Base-by-base conservation (phyloP, 2,329 filamentous ascomycete species). In the Ophiostoma sp. region DNA sequence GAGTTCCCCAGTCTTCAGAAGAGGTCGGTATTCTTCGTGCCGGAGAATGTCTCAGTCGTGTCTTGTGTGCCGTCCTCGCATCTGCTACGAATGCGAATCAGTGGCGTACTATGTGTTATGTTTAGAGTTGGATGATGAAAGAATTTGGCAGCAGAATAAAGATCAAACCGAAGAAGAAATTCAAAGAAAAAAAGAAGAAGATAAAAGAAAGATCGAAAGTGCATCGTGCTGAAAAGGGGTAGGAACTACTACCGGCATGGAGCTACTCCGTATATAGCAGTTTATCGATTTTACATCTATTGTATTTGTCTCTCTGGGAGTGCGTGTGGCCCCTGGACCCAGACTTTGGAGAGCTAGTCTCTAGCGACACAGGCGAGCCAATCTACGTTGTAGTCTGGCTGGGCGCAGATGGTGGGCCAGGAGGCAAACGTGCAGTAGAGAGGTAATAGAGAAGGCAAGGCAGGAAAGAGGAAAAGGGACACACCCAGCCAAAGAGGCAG, bases 311-410 rank as follows among this genome's bases (percentile, higher is more conserved):
- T 41, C 39, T 20, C 44, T 54, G 48, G 48, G 52, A 57, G 44
- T 52, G 44, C n/a, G 44, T 52, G 44, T 52, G 44, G 48, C 52
- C 52, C 52, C 23, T 57, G 52, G 52, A 57, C 52, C 52, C 52
- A 57, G 23, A 57, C 52, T 57, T 57, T 57, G 52, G 17, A n/a
- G 44, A 57, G 52, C 52, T 57, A 57, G 52, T 27, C 10, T 57
- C 52, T 57, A 27, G 44, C 44, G 44, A 48, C 36, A 6, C 44
- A 27, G n/a, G 52, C 52, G 52, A 57, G 52, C 8, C 52, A 27
- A n/a, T 48, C n/a, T 17, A 20, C 20, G 44, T 15, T 48, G 44
- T n/a, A 48, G 17, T 48, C 44, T 48, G 44, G 17, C 44, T 20
- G 17, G 17, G 17, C 44, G 17, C 20, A n/a, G 44, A 48, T 7